Percentiles rank a stretch among this genome's conserved stretches.
phyloP scores from a whole-genome alignment of 768 basidiomycete genomes.

The Lentinula sp. region DNA sequence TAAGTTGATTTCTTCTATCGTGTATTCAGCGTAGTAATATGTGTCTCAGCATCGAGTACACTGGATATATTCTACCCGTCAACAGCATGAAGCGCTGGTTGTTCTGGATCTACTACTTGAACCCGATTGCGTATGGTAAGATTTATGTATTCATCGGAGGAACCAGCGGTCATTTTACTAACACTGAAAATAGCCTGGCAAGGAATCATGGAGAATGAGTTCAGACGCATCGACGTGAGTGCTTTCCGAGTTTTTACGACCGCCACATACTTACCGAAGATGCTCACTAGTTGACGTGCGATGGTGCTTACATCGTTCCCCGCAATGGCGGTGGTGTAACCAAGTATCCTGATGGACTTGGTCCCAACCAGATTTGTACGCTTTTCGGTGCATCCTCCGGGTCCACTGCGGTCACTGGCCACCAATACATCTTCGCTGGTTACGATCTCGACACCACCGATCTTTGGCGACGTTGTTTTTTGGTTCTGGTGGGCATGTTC shows the following conservation, averaged over 20 bases:
- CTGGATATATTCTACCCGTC: conserved; percentile 65
- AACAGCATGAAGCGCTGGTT: conserved; percentile 74
- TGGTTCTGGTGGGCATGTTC: conserved; percentile 68
- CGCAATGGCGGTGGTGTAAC: conserved; percentile 49
- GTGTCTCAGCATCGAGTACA: conserved; percentile 46
- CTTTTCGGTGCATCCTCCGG: conserved; percentile 62
- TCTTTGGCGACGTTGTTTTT: conserved; percentile 63
- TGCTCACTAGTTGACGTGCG: conserved; percentile 47
- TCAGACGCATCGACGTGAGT: conserved; percentile 59
- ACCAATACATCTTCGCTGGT: conserved; percentile 52
- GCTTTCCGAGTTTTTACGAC: neutral
- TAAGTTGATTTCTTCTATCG: conserved; percentile 16
- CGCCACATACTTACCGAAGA: conserved; percentile 1
- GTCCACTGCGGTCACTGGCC: conserved; percentile 47
- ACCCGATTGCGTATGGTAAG: conserved; percentile 68
- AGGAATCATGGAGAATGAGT: conserved; percentile 82
- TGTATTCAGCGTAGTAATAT: neutral
- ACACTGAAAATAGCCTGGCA: conserved; percentile 48
- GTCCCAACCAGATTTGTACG: conserved; percentile 74
- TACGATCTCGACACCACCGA: conserved; percentile 44
- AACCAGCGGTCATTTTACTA: neutral
- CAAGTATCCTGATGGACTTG: conserved; percentile 53
- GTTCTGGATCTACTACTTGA: conserved; percentile 84
- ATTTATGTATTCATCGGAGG: conserved; percentile 2
- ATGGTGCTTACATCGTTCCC: conserved; percentile 61